phyloP scores from a whole-genome alignment of 345 rosid species.

The Conringia planisiliqua region DNA sequence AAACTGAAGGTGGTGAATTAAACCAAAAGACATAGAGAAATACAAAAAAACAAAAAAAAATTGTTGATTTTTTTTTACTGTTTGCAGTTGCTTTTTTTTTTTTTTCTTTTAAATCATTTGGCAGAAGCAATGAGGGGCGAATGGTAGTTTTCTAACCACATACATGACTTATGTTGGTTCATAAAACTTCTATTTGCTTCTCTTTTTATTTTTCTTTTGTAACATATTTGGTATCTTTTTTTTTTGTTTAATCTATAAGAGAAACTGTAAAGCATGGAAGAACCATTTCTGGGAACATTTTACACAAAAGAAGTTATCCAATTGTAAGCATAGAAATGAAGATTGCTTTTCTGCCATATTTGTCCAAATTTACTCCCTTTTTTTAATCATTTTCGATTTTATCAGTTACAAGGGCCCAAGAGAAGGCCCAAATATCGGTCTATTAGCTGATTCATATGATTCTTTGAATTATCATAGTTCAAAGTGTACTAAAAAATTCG shows the following conservation, averaged over 20 bases:
- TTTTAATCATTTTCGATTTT: not conserved
- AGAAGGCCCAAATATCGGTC: too few relatives aligned
- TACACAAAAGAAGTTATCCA: not conserved
- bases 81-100: conserved; percentile 8
- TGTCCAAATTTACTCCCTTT: not conserved
- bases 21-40: conserved; percentile 39
- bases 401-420: too few relatives aligned
- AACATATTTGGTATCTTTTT: conserved; percentile 20
- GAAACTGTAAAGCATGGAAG: conserved; percentile 31
- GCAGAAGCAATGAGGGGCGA: conserved; percentile 2
- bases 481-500: too few relatives aligned
- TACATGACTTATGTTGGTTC: conserved; percentile 2
- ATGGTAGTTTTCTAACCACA: conserved; percentile 22
- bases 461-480: too few relatives aligned
- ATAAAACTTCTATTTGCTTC: conserved; percentile 17
- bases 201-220: conserved; percentile 9
- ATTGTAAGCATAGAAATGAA: not conserved
- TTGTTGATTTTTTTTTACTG: not conserved
- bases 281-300: not conserved
- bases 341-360: not conserved
- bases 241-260: not conserved
- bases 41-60: conserved; percentile 5
- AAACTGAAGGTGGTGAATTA: conserved; percentile 51
- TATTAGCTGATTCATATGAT: not conserved
- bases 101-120: too few relatives aligned